Base-by-base conservation (phyloP, 1,139 yeast genomes). In the Hanseniaspora uvarum region DNA sequence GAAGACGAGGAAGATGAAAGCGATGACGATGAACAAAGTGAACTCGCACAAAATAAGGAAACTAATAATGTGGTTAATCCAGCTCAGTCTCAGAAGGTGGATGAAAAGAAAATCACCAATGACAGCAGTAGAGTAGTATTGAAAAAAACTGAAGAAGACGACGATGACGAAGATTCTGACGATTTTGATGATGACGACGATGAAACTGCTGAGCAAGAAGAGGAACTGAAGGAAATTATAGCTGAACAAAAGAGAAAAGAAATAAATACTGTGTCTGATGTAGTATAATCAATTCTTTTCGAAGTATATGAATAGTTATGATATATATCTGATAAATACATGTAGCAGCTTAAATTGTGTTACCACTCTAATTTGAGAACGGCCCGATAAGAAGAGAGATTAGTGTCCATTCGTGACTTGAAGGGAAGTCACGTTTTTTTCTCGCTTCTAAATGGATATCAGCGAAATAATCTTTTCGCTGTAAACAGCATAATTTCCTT, bases 1-100 rank as follows among this genome's bases (percentile, higher is more conserved):
- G 87, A 81, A 4, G 86, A 81, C 1, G 80, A 78, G 3, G 77
- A 77, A n/a, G 75, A 74, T 2, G 75, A 72, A 4, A 74, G 70
- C 2, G 74, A 77, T 8, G 77, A 73, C 10, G 43, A 39, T 1
- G 76, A 67, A 3, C 73, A 67, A 16, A 68, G 65, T 14, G 64
- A 61, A 4, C 66, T 12, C 12, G 70, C 68, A 16, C 67, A 67
- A 4, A 68, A 65, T 23, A 70, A 68, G 11, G 70, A 67, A 0
- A 69, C 66, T 14, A 74, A 70, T 12, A 74, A 72, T 11, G 78
- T 73, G n/a, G 69, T 67, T 6, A 71, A 66, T 14, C 70, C 65
- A n/a, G 69, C 68, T 19, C 69, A 66, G 10, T 70, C 67, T 11
- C 76, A 72, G 21, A 75, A 71, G 18, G 76, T 24, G 31, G 33